A percentile compares a stretch with the other conserved stretches of the same genome.
These are phyloP conservation scores for Aspergillus niger DNA, from an alignment of 2,329 filamentous ascomycete genomes.

Conservation along the genomic window DNA sequence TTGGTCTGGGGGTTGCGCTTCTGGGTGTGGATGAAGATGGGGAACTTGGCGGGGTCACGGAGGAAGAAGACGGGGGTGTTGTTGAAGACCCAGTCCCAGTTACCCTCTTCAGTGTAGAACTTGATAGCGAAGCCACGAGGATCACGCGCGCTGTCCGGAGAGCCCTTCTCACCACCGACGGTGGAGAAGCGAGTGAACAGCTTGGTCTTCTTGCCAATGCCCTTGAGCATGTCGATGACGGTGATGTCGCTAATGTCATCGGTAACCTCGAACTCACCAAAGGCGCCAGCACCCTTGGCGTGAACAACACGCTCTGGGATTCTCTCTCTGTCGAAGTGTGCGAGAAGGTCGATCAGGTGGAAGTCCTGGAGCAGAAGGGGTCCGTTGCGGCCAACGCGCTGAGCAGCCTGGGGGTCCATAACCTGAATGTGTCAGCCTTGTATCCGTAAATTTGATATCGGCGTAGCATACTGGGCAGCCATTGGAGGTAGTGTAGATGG, in stretches of 20 bases:
- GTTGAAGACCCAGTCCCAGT: constrained; percentile 72
- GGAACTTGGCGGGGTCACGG: constrained; percentile 73
- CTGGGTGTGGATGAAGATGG: constrained; percentile 72
- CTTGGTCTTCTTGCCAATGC: constrained; percentile 69
- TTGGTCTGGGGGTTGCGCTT: constrained; percentile 73
- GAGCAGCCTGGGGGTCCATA: constrained; percentile 54
- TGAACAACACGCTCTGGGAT: constrained; percentile 48
- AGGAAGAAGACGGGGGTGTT: constrained; percentile 77
- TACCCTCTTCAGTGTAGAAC: constrained; percentile 73
- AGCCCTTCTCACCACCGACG: constrained; percentile 72
- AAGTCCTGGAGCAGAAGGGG: constrained; percentile 66
- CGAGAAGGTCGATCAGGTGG: constrained; percentile 64
- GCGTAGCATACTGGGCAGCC: constrained; percentile 50
- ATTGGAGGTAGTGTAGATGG: constrained; percentile 62
- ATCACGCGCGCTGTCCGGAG: constrained; percentile 70
- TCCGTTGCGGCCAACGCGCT: constrained; percentile 59
- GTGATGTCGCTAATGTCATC: constrained; percentile 54
- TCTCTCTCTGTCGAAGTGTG: constrained; percentile 45
- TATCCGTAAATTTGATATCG: not conserved
- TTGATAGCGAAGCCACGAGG: constrained; percentile 73
- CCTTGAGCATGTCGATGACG: constrained; percentile 53
- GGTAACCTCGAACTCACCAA: constrained; percentile 48
- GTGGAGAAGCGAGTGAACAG: constrained; percentile 72
- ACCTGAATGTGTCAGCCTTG: constrained; percentile 35
- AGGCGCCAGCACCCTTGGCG: constrained; percentile 46